phyloP scores from a whole-genome alignment of 768 basidiomycete genomes.

The Tulasnella sp. region DNA sequence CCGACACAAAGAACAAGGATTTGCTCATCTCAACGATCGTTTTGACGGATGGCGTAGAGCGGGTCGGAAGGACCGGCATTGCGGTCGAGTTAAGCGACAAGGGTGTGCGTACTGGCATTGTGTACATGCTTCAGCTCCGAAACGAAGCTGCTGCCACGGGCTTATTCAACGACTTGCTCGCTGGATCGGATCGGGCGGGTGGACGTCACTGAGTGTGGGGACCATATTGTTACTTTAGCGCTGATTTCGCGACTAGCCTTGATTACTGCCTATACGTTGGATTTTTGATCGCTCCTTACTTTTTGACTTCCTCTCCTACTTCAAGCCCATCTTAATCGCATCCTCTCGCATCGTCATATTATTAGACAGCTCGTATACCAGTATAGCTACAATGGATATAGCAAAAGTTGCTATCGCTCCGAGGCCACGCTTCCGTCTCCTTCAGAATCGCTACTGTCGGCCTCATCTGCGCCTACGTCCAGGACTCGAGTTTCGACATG shows the following conservation, averaged over 20 bases:
- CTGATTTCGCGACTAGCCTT: neutral
- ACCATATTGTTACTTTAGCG: neutral
- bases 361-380: neutral
- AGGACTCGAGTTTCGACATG: slow-evolving; percentile 65
- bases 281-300: neutral
- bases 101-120: slow-evolving; percentile 83
- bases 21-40: slow-evolving; percentile 93
- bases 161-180: slow-evolving; percentile 77
- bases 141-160: slow-evolving; percentile 81
- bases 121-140: slow-evolving; percentile 95
- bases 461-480: slow-evolving; percentile 30
- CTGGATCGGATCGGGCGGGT: slow-evolving; percentile 63
- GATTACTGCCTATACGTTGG: neutral
- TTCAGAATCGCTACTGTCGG: neutral
- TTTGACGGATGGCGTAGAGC: slow-evolving; percentile 89
- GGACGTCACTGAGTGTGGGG: neutral
- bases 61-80: slow-evolving; percentile 97
- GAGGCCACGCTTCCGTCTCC: neutral
- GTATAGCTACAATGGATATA: neutral
- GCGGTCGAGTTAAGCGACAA: slow-evolving; percentile 91
- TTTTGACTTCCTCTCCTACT: neutral
- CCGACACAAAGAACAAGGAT: slow-evolving; percentile 64
- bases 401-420: neutral
- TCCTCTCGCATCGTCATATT: neutral
- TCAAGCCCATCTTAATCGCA: neutral